Base-by-base conservation (phyloP, 495 filamentous ascomycete species). In the Penicillium cataractarum region DNA sequence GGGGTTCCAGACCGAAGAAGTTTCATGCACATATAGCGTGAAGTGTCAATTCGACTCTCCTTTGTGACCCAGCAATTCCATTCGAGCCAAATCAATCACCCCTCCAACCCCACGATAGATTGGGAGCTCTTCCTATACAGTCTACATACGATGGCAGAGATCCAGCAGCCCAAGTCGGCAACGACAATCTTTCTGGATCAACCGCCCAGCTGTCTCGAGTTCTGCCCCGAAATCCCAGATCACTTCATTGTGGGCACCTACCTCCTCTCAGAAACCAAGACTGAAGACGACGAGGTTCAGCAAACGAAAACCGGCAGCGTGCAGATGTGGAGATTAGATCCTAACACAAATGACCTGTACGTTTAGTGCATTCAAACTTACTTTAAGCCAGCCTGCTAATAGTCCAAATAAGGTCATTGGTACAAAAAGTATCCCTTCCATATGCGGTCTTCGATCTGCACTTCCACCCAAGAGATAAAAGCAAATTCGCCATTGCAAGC, bases 181-280 rank as follows among this genome's bases (percentile, higher is more conserved):
- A 75, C 67, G 5, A 80, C 79, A 3, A 65, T 78, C 49, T 77
- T 74, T 60, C 65, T 84, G 17, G 79, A 86, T 56, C 75, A 83
- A 29, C 93, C 91, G 12, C 93, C 93, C 2, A 92, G 91, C 71
- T 97, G 92, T 72, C 78, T 97, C 15, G 89, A 93, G 63, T 94
- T 96, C 72, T 90, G 86, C 57, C 90, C 89, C 0, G 69, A 74
- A 6, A 67, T 85, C 39, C 84, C 86, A 7, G 78, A 88, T 9
- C 86, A 87, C 65, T 88, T 97, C 65, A 74, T 97, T 1, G 82
- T 97, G 40, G 95, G 95, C 22, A 97, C 95, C 2, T 99, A 99
- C 74, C 78, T 88, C 50, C 80, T 97, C 27, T 82, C 91, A 56
- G 82, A 83, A 57, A 71, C 60, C 8, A 75, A 80, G 37, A 65